phyloP scores from a whole-genome alignment of 129 eudicot genomes.

The Sambucus nigra region DNA sequence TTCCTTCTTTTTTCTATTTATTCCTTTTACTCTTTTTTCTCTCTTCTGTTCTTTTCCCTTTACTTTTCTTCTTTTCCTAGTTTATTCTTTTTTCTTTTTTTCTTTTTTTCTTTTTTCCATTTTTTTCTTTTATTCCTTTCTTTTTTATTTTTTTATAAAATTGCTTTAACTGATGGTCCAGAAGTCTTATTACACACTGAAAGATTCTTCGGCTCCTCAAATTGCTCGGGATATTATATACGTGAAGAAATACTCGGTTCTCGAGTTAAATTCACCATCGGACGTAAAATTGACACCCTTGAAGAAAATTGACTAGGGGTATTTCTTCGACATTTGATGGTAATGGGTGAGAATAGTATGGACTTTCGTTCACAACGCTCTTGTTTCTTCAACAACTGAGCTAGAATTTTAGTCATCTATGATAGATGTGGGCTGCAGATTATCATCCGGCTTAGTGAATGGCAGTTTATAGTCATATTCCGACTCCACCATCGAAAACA shows the following conservation, averaged over 20 bases:
- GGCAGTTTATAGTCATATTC: slow-evolving; percentile 82
- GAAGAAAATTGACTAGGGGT: slow-evolving; percentile 70
- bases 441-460: slow-evolving; percentile 87
- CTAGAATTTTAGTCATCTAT: slow-evolving; percentile 49
- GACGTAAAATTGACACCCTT: slow-evolving; percentile 60
- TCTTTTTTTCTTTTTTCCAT: too few species aligned
- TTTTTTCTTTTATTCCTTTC: too few species aligned
- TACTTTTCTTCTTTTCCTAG: too few species aligned
- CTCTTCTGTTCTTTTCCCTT: too few species aligned
- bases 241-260: slow-evolving; percentile 83
- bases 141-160: too few species aligned
- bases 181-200: slow-evolving; percentile 27
- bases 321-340: slow-evolving; percentile 51
- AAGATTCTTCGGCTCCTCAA: slow-evolving; percentile 39
- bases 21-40: too few species aligned
- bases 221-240: slow-evolving; percentile 33
- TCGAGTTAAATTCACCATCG: slow-evolving; percentile 48
- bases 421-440: slow-evolving; percentile 44
- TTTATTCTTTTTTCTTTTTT: too few species aligned
- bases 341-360: slow-evolving; percentile 42
- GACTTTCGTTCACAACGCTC: slow-evolving; percentile 55
- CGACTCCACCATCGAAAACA: slow-evolving; percentile 79
- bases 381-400: slow-evolving; percentile 92
- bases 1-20: too few species aligned
- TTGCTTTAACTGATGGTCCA: slow-evolving; percentile 21